Evolutionary conservation across 2,329 filamentous ascomycete genomes (phyloP), one percentile per base, ranked within the genome.

Genomic region (Aspergillus sp.): DNA sequence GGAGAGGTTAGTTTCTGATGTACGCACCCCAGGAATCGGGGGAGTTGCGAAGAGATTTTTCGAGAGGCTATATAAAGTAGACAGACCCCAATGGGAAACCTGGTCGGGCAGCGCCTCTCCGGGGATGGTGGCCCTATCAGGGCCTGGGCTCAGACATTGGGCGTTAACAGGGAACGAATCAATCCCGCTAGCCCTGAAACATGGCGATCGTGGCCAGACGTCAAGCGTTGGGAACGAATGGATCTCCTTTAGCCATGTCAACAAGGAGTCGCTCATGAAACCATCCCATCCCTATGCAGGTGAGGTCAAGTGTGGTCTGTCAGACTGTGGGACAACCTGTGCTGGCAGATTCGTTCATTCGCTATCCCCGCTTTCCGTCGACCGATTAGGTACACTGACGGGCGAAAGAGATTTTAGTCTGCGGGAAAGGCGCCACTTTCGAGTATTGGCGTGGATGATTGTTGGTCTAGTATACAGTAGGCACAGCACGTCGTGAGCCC

Each of bases 111-210:
- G 65, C 65, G 58, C 59, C 57, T 62, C 56, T 56, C 43, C 57
- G 13, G 52, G 62, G 32, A 47, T 58, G 57, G 56, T 61, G 60
- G 65, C 66, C 64, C 65, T 66, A 68, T 68, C 64, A 65, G 65
- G 57, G 59, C 58, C 59, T 57, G 54, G 58, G 60, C 62, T 59
- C 57, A 50, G 53, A 50, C 54, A 63, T 67, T 67, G 67, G 67
- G 67, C 67, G 67, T 58, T 63, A 68, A 67, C 50, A 54, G 62
- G 60, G 51, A 55, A 61, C 65, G 63, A 68, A 68, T 67, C 64
- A 63, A 32, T 56, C 61, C 58, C 51, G 41, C n/a, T 41, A 54
- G 19, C 49, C n/a, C 61, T 63, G 58, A 60, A 61, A 65, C 56
- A 57, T 55, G 60, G 47, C 57, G 52, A 60, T 60, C 54, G 61